These are phyloP conservation scores for Graphilbum ipis-grandicollis DNA, from an alignment of 2,329 filamentous ascomycete species.

Conservation along the genomic window DNA sequence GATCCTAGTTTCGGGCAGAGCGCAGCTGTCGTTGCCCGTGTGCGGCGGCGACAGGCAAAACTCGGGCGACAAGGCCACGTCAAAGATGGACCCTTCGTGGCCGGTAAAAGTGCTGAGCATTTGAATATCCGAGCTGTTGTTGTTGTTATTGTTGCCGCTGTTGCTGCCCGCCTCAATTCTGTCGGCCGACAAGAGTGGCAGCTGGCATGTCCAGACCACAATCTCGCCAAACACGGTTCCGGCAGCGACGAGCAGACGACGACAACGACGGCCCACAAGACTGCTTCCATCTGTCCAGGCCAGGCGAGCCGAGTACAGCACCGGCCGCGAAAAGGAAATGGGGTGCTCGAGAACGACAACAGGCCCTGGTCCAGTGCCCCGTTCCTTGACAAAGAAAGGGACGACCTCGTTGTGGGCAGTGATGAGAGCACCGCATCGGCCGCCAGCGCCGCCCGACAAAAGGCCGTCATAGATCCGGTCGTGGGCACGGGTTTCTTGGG, in stretches of 20 bases:
- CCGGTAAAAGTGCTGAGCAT: constrained; percentile 39
- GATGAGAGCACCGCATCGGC: constrained; percentile 37
- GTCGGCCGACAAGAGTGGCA: too few relatives aligned
- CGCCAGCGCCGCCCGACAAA: constrained; percentile 18
- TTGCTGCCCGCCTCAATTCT: background rate
- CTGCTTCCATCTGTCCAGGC: too few relatives aligned
- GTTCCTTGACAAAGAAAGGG: constrained; percentile 19
- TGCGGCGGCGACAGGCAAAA: constrained; percentile 22
- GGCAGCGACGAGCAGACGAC: constrained; percentile 1
- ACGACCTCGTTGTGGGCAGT: constrained; percentile 80
- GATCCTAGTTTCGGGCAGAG: too few relatives aligned
- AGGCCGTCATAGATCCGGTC: constrained; percentile 69
- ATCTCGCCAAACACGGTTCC: constrained; percentile 94
- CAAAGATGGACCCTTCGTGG: constrained; percentile 90
- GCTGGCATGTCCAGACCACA: constrained; percentile 65
- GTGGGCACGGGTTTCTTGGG: constrained; percentile 27
- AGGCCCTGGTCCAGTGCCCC: background rate
- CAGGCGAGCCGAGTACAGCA: constrained; percentile 73
- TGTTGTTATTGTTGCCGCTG: constrained; percentile 4
- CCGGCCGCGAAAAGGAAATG: constrained; percentile 55
- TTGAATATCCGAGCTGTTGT: constrained; percentile 13
- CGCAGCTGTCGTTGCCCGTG: too few relatives aligned
- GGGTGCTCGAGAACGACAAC: constrained; percentile 25
- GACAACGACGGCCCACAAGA: constrained; percentile 20
- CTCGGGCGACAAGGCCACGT: constrained; percentile 56